Conservation (phyloP, 208 protist genomes). For the Leishmania guyanensis region DNA sequence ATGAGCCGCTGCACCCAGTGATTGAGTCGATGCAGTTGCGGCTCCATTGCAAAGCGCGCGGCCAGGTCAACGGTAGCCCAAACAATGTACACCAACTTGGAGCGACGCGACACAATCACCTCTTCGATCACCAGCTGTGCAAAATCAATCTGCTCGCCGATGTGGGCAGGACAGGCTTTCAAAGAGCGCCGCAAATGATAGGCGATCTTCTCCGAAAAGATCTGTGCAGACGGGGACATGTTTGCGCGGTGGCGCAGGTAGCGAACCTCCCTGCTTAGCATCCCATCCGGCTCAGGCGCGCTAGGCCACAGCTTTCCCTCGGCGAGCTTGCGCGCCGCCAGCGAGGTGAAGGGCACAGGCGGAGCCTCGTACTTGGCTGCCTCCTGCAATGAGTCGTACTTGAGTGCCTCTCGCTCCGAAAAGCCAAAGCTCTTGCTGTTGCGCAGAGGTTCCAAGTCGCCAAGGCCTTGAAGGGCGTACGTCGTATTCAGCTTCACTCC, state of each 20-base stretch:
- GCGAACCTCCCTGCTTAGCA: constrained; percentile 84
- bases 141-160: constrained; percentile 91
- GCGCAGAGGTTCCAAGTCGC: constrained; percentile 84
- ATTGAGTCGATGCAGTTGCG: constrained; percentile 81
- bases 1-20: constrained; percentile 88
- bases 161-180: constrained; percentile 81
- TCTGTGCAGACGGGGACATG: constrained; percentile 85
- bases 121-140: constrained; percentile 90
- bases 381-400: constrained; percentile 74
- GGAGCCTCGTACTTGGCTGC: constrained; percentile 73
- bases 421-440: constrained; percentile 87
- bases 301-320: constrained; percentile 86
- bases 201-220: constrained; percentile 81
- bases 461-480: constrained; percentile 88
- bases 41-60: constrained; percentile 86
- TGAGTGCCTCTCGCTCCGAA: constrained; percentile 71
- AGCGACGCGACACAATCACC: constrained; percentile 81
- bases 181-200: constrained; percentile 88
- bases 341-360: constrained; percentile 77
- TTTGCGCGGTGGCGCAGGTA: constrained; percentile 73
- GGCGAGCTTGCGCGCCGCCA: constrained; percentile 85
- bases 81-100: constrained; percentile 91
- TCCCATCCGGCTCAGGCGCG: constrained; percentile 75
- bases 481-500: constrained; percentile 82
- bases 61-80: constrained; percentile 89